Evolutionary conservation across 2,329 filamentous ascomycete genomes (phyloP).

Genomic region (Zasmidium angulare): DNA sequence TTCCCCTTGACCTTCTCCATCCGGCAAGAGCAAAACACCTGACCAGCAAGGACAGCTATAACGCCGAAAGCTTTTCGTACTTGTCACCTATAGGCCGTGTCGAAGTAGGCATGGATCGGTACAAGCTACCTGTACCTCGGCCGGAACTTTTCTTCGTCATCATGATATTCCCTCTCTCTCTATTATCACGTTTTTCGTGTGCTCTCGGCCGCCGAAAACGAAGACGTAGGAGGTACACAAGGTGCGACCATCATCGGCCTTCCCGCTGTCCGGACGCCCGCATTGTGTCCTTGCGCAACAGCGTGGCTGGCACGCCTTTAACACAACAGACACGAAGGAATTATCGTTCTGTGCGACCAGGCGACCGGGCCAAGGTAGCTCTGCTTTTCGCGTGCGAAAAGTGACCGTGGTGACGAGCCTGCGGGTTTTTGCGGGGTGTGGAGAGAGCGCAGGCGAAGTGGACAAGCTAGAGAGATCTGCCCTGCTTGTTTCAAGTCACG

Average conservation of each 20-base stretch:
- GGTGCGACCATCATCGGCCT: neutral
- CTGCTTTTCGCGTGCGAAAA: neutral
- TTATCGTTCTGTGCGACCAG: neutral
- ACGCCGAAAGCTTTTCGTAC: neutral
- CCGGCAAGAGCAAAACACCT: neutral
- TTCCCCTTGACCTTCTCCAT: neutral
- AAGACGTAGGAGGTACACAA: neutral
- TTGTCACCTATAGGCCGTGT: neutral
- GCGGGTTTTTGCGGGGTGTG: neutral
- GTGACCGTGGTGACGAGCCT: too few relatives aligned
- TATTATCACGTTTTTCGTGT: too few relatives aligned
- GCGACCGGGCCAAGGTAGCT: neutral
- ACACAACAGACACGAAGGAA: neutral
- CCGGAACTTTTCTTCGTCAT: neutral
- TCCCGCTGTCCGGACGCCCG: neutral
- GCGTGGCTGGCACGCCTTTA: too few relatives aligned
- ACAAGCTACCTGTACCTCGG: neutral
- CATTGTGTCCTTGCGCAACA: neutral
- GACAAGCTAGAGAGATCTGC: conserved; percentile 1
- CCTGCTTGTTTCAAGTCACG: neutral
- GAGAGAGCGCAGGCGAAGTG: neutral
- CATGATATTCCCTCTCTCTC: neutral
- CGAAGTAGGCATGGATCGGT: neutral
- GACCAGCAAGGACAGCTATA: neutral
- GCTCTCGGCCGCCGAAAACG: neutral